Evolutionary conservation across 495 filamentous ascomycete species (phyloP).

Genomic region (Hypoxylon crocopeplum): DNA sequence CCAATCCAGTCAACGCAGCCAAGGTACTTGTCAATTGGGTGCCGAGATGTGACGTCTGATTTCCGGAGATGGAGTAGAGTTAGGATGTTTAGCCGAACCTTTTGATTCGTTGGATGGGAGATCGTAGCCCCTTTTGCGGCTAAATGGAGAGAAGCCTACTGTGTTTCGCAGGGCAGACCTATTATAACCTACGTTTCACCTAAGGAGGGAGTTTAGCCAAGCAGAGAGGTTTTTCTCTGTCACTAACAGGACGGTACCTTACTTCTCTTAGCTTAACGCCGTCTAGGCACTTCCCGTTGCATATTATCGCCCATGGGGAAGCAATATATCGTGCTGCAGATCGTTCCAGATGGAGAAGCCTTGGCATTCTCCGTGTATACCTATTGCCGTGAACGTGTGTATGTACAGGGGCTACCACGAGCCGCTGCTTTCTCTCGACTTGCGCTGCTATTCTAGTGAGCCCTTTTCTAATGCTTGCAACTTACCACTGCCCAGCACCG

Average conservation of each 20-base stretch:
- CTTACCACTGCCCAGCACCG: not conserved
- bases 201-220: constrained; percentile 39
- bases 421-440: not conserved
- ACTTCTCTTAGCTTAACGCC: constrained; percentile 27
- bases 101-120: constrained; percentile 24
- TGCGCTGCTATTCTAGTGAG: constrained; percentile 8
- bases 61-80: constrained; percentile 26
- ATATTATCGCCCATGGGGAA: constrained; percentile 37
- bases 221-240: constrained; percentile 25
- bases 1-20: constrained; percentile 25
- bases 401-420: not conserved
- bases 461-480: constrained; percentile 3
- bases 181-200: constrained; percentile 31
- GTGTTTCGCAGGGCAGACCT: constrained; percentile 36
- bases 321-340: constrained; percentile 31
- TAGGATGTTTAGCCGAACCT: constrained; percentile 27
- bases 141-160: constrained; percentile 25
- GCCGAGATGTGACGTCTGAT: constrained; percentile 33
- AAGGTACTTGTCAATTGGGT: constrained; percentile 23
- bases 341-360: constrained; percentile 34
- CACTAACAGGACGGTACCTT: constrained; percentile 26
- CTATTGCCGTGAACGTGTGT: constrained; percentile 18
- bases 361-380: constrained; percentile 36
- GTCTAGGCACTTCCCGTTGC: constrained; percentile 22
- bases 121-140: constrained; percentile 31